phyloP scores from a whole-genome alignment of 2,329 filamentous ascomycete genomes.

The Aureobasidium namibiae region DNA sequence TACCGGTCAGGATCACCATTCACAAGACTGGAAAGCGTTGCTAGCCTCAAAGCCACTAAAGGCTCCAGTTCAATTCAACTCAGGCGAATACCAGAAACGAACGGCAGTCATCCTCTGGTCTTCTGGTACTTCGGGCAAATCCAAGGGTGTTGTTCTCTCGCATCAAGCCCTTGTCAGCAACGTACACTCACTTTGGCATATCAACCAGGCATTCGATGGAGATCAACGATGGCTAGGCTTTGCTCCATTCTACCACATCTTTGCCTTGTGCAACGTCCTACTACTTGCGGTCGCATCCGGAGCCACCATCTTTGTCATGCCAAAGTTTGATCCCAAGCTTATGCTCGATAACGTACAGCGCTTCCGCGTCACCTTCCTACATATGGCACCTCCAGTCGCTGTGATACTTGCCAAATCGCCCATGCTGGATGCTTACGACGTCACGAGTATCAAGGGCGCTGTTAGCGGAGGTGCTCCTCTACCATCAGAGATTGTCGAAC shows the following conservation, averaged over 20 bases:
- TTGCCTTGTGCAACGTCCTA: constrained; percentile 39
- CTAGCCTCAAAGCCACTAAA: background rate
- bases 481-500: constrained; percentile 9
- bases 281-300: constrained; percentile 40
- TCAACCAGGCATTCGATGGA: constrained; percentile 3
- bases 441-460: constrained; percentile 32
- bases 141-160: constrained; percentile 29
- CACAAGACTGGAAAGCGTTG: constrained; percentile 8
- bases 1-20: background rate
- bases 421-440: constrained; percentile 29
- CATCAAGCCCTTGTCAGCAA: constrained; percentile 15
- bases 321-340: constrained; percentile 36
- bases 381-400: constrained; percentile 39
- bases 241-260: constrained; percentile 48
- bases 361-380: constrained; percentile 40
- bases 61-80: background rate
- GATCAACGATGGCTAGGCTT: constrained; percentile 19
- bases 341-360: constrained; percentile 33
- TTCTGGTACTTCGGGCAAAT: constrained; percentile 39
- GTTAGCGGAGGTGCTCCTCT: constrained; percentile 45
- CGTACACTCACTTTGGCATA: constrained; percentile 8
- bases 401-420: constrained; percentile 20
- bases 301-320: constrained; percentile 39
- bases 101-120: constrained; percentile 33
- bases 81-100: background rate